Conservation (phyloP, 2,329 filamentous ascomycete species). For the Pseudocercospora macadamiae region DNA sequence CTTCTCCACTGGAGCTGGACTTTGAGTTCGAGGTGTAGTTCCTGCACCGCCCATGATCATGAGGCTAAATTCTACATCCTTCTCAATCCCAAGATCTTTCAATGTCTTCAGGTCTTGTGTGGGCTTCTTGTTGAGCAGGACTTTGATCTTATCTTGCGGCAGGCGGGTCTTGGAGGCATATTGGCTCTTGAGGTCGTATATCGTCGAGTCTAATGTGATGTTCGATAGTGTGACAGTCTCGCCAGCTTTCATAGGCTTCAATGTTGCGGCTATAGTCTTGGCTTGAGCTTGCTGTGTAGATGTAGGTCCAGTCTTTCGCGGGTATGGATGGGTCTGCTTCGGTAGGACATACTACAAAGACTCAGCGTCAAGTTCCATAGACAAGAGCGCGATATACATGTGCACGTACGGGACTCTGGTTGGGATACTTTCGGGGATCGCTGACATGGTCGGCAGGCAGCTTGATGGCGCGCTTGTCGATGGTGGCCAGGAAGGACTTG, state of each 20-base stretch:
- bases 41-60: conserved; percentile 76
- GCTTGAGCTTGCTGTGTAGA: conserved; percentile 49
- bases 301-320: conserved; percentile 48
- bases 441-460: conserved; percentile 89
- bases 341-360: conserved; percentile 68
- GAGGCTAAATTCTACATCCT: conserved; percentile 72
- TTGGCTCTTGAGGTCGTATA: conserved; percentile 75
- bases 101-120: conserved; percentile 49
- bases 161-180: conserved; percentile 67
- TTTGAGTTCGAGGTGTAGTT: conserved; percentile 36
- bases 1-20: conserved; percentile 43
- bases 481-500: conserved; percentile 75
- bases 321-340: conserved; percentile 57
- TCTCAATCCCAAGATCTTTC: conserved; percentile 50
- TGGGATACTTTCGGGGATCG: conserved; percentile 76
- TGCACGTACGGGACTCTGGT: conserved; percentile 71
- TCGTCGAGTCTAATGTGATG: conserved; percentile 68
- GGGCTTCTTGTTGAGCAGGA: conserved; percentile 87
- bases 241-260: conserved; percentile 75
- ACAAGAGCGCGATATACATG: no score
- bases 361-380: not conserved
- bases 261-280: conserved; percentile 55
- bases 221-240: conserved; percentile 67
- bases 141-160: conserved; percentile 77
- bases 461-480: conserved; percentile 79